Base-by-base conservation (phyloP, 306 rosid genomes). In the Dryas drummondii region DNA sequence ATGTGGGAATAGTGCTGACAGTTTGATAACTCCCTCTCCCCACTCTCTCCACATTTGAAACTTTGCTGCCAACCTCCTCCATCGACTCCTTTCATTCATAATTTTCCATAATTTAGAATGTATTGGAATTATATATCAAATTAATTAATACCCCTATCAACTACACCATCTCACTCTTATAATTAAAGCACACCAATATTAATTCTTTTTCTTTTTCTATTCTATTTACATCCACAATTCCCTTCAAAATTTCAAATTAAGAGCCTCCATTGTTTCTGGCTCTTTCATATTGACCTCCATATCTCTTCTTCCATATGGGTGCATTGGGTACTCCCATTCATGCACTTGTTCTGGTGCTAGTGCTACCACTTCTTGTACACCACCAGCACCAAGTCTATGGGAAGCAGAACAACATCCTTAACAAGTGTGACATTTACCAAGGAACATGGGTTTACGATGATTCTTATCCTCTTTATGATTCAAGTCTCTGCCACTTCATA, bases 391-490 rank as follows among this genome's bases (percentile, higher is more conserved):
- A 32, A 50, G 73, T 27, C 7, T 17, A 32, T 8, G 73, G 73
- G 73, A 68, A 68, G 73, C 73, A 68, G 32, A 50, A 47, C 73
- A 51, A 50, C 8, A 6, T 50, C 32, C 32, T 68, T 59, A 50
- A 50, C 26, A 8, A 51, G 47, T 68, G 73, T 68, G 73, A 68
- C 32, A 68, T 68, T 27, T 50, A 50, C 48, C 60, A 32, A 68
- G 85, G 89, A 64, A 70, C 48, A 26, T 82, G 89, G 89, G 81
- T 82, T 58, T 82, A 80, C 15, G 89, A 82, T 17, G 19, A 45
- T 67, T 77, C 89, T 22, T 80, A 85, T 60, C 85, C 86, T 9
- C 81, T 82, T n/a, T 82, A 85, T 14, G 37, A 82, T 60, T 45
- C 82, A 54, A 60, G 61, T 12, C 58, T 45, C 7, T 85, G 86